Conservation (phyloP, 2,329 filamentous ascomycete species). For the Pseudogymnoascus sp. region DNA sequence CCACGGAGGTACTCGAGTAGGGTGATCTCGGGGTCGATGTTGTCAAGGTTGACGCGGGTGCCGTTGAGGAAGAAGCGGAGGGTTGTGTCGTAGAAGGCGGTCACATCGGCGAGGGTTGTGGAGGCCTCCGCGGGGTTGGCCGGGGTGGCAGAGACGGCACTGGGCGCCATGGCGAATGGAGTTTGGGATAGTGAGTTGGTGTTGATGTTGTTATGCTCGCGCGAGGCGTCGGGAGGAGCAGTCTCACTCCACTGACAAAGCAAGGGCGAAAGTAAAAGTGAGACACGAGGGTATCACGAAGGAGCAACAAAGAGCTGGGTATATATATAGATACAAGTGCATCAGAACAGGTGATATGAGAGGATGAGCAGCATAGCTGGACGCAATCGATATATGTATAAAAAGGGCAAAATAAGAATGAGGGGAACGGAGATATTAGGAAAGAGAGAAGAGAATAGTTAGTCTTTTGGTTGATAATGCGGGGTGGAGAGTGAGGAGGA, state of each 20-base stretch:
- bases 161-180: constrained; percentile 44
- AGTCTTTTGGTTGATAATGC: background rate
- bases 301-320: background rate
- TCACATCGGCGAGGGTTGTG: constrained; percentile 50
- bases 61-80: constrained; percentile 92
- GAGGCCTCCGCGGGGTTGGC: constrained; percentile 22
- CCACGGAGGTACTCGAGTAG: constrained; percentile 87
- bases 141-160: constrained; percentile 42
- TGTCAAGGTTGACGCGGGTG: constrained; percentile 75
- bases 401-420: background rate
- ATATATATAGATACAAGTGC: constrained; percentile 7
- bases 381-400: constrained; percentile 4
- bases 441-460: constrained; percentile 1
- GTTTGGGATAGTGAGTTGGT: background rate
- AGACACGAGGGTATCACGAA: constrained; percentile 2
- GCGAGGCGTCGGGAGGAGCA: background rate
- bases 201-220: background rate
- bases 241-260: constrained; percentile 3
- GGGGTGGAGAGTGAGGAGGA: constrained; percentile 1
- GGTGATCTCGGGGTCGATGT: constrained; percentile 84
- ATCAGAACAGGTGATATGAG: constrained; percentile 5
- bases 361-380: background rate
- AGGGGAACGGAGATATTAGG: constrained; percentile 3
- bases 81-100: constrained; percentile 73
- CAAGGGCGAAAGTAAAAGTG: background rate